Evolutionary conservation across 176 grass and related monocot genomes (phyloP), one percentile per base, ranked within the genome.

Genomic region (Stipa capillata): DNA sequence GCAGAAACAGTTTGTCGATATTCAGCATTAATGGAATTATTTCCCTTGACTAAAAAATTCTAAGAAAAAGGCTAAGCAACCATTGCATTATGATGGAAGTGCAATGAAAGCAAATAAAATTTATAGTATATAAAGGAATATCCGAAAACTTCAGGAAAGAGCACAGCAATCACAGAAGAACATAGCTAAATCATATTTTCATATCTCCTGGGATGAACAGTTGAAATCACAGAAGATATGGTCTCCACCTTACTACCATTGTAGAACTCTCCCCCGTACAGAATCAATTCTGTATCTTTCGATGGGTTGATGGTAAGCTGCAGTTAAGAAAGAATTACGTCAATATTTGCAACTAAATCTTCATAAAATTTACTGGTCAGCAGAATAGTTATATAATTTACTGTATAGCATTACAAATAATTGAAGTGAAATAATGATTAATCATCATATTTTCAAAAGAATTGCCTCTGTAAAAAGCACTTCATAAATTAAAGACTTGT

Each of bases 201-300:
- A 53, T 40, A 6, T 77, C 51, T 45, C 31, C 78, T 82, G 27
- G 0, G 31, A 42, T 5, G 7, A 64, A 52, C n/a, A 43, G 3
- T 79, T 7, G 37, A 61, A 45, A 23, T 65, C 35, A 60, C 12
- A 70, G 29, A 80, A 74, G 40, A 69, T 41, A 61, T 43, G 25
- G 51, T 48, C 27, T 48, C 33, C 75, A 97, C 95, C 92, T 97
- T 97, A 44, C 81, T 97, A 43, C 95, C 95, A 80, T 94, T 97
- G 85, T 94, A 97, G 51, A 97, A 97, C 66, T 97, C 95, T 88
- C 95, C 95, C 10, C 92, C 95, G 59, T 92, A 97, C 7, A 97
- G 70, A 43, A 97, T 92, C 69, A 97, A 80, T 78, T 97, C 87
- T 21, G 92, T 89, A 45, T 97, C 95, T 73, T 94, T 97, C 69